Base-by-base conservation (phyloP, 2,329 filamentous ascomycete genomes). In the Albifimbria verrucaria region DNA sequence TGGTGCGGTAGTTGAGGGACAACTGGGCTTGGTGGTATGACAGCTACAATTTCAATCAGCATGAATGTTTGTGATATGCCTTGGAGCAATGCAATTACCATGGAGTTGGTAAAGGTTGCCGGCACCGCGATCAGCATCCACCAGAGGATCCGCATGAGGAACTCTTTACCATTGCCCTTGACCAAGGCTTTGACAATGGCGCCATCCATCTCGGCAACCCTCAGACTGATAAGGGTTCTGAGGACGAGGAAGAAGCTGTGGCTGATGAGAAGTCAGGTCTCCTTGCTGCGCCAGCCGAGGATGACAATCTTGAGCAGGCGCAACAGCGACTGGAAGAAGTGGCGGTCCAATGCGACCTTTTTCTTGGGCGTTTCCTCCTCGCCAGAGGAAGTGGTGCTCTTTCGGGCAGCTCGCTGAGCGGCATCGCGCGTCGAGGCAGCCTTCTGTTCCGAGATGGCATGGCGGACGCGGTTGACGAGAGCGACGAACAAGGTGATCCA, bases 81-180 rank as follows among this genome's bases (percentile, higher is more conserved):
- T 15, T 17, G 7, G 17, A 17, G 23, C 21, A 22, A 25, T 18
- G 17, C 10, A 5, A 83, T 71, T 72, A 94, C 90, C 94, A 99
- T 99, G 1, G 92, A 97, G 72, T 99, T 99, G 41, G 94, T 99
- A 69, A 97, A 97, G 0, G 94, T 97, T 2, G 94, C 94, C 10
- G 94, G 94, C 17, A 99, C 81, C 23, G 94, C 93, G 59, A 99
- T 94, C 52, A 93, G 70, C 94, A 99, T 99, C 94, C 94, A 99
- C 92, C 93, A 97, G 6, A 95, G 83, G 62, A 99, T 86, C 1
- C 91, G 86, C 61, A 87, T 86, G 62, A 97, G 67, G 61, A 99
- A 99, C 59, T 96, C 92, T 70, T 85, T 90, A 17, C 93, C 94
- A 60, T 88, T 94, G 2, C 94, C 94, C 70, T 92, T 87, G 45